Percentiles rank a stretch among this genome's conserved stretches.
phyloP scores from a whole-genome alignment of 768 basidiomycete species.

The Mycena vulgaris region DNA sequence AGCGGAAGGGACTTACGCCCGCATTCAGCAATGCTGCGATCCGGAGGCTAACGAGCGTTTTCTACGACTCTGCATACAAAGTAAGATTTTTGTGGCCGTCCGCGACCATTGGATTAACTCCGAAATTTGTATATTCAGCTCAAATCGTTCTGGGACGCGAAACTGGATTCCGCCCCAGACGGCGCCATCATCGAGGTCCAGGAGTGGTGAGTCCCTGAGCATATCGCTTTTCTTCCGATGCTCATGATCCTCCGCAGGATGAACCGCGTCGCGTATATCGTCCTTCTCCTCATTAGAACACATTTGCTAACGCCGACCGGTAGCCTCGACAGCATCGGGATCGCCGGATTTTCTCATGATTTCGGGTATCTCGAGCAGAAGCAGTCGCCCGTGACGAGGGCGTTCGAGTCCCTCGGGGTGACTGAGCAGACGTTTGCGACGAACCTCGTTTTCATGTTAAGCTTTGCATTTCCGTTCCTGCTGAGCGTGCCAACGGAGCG shows the following conservation, averaged over 20 bases:
- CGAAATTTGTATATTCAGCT: conserved; percentile 11
- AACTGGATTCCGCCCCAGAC: conserved; percentile 25
- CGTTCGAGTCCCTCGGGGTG: conserved; percentile 22
- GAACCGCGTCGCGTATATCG: conserved; percentile 56
- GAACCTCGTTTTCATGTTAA: conserved; percentile 43
- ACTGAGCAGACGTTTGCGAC: neutral
- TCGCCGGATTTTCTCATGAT: conserved; percentile 61
- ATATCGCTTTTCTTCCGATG: too few species aligned
- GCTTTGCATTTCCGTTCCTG: conserved; percentile 48
- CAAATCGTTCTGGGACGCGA: conserved; percentile 36
- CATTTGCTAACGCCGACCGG: neutral
- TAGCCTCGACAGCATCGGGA: conserved; percentile 54
- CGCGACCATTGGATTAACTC: neutral
- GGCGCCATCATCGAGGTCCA: conserved; percentile 37
- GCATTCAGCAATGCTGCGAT: conserved; percentile 60
- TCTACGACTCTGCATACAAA: conserved; percentile 61
- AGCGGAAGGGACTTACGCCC: conserved; percentile 55
- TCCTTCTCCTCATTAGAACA: too few species aligned
- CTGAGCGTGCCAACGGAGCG: conserved; percentile 49
- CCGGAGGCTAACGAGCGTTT: conserved; percentile 52
- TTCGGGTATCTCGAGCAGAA: conserved; percentile 56
- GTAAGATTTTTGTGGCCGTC: conserved; percentile 41
- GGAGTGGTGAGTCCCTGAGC: conserved; percentile 27
- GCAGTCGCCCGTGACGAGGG: conserved; percentile 27
- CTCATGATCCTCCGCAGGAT: conserved; percentile 44